phyloP scores from a whole-genome alignment of 495 filamentous ascomycete species.

The Podospora pseudopauciseta region DNA sequence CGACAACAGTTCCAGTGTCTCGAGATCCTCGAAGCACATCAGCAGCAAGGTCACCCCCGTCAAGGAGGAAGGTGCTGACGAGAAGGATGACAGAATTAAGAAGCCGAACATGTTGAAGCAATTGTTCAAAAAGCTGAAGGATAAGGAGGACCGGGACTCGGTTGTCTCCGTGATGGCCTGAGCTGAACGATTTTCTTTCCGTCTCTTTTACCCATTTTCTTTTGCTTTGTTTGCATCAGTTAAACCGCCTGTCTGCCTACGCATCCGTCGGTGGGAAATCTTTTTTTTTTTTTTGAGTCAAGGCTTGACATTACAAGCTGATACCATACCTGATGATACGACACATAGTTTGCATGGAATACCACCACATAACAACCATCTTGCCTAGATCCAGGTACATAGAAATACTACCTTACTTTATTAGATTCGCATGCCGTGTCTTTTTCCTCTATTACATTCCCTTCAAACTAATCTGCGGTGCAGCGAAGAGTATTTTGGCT shows the following conservation, averaged over 20 bases:
- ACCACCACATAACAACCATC: neutral
- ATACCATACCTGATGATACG: neutral
- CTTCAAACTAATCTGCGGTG: too few species aligned
- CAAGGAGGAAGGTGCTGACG: slow-evolving; percentile 32
- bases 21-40: slow-evolving; percentile 16
- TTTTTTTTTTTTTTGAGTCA: neutral
- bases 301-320: neutral
- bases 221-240: neutral
- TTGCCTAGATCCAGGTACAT: neutral
- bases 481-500: too few species aligned
- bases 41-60: slow-evolving; percentile 23
- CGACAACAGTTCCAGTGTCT: slow-evolving; percentile 11
- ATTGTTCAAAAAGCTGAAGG: slow-evolving; percentile 51
- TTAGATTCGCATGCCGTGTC: too few species aligned
- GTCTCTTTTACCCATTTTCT: neutral
- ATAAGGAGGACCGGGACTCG: slow-evolving; percentile 35
- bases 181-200: neutral
- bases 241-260: too few species aligned
- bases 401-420: neutral
- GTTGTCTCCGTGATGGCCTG: slow-evolving; percentile 21
- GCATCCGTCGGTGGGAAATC: too few species aligned
- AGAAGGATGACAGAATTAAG: slow-evolving; percentile 34
- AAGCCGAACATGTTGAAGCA: slow-evolving; percentile 51
- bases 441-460: too few species aligned
- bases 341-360: slow-evolving; percentile 1